Evolutionary conservation across 495 filamentous ascomycete species (phyloP).

Genomic region (Copromyces sp.): DNA sequence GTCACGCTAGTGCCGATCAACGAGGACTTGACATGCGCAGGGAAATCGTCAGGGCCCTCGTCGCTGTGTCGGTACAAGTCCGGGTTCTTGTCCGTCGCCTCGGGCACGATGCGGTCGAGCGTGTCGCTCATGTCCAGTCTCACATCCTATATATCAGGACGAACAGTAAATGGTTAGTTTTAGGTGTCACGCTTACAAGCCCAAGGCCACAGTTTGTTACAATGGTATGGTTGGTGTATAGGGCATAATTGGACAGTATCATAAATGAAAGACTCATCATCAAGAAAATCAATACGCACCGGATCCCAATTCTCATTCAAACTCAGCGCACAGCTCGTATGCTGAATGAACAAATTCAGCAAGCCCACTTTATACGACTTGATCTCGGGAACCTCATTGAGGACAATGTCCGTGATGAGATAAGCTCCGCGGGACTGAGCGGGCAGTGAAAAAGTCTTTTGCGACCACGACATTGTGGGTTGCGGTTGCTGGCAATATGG

Average conservation of each 20-base stretch:
- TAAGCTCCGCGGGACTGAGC: slow-evolving; percentile 69
- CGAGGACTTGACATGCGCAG: slow-evolving; percentile 83
- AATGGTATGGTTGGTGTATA: background rate
- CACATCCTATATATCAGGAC: slow-evolving; percentile 22
- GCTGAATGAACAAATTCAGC: slow-evolving; percentile 81
- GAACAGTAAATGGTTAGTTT: background rate
- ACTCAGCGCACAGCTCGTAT: slow-evolving; percentile 76
- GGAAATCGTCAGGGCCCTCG: slow-evolving; percentile 21
- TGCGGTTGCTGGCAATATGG: slow-evolving; percentile 7
- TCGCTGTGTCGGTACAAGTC: slow-evolving; percentile 70
- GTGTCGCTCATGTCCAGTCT: slow-evolving; percentile 86
- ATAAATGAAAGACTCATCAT: background rate
- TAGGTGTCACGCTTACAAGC: slow-evolving; percentile 1
- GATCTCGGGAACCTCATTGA: slow-evolving; percentile 62
- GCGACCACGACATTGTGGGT: slow-evolving; percentile 59
- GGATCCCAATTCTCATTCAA: slow-evolving; percentile 83
- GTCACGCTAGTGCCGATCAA: slow-evolving; percentile 80
- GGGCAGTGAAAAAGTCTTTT: slow-evolving; percentile 72
- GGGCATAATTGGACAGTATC: too few relatives aligned
- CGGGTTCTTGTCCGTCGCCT: slow-evolving; percentile 50
- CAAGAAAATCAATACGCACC: slow-evolving; percentile 50
- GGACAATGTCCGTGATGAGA: slow-evolving; percentile 71
- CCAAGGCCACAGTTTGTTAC: background rate
- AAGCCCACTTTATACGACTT: slow-evolving; percentile 72
- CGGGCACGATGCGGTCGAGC: slow-evolving; percentile 76